Evolutionary conservation across 352 stramenopile species (phyloP), one percentile per base, ranked within the genome.

Genomic region (Elongisporangium senticosum): DNA sequence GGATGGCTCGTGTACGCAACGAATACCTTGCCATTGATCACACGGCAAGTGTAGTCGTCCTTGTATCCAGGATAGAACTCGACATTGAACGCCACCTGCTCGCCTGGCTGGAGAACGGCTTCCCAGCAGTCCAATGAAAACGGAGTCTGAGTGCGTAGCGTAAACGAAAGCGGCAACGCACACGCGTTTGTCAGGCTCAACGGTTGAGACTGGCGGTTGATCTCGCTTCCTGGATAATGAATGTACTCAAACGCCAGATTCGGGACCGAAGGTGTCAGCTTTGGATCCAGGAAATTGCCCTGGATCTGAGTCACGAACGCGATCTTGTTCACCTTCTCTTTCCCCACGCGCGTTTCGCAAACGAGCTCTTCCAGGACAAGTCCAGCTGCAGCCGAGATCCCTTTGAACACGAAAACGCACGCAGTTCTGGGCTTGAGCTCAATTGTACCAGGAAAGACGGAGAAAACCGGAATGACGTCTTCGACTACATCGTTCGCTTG

Each of bases 21-120:
- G 4, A 82, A 56, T 11, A 98, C 75, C 53, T 91, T 93, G 20
- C 82, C 72, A 48, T 97, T 89, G 24, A 96, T 80, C 2, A 88
- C 65, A 20, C 96, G 93, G 55, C 87, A 96, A 17, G 80, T 72
- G 55, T 95, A 80, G 64, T 98, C 95, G 47, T 95, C 82, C 57
- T 94, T 94, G 60, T 96, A 97, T 14, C 89, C 86, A 0, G 95
- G 92, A 63, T 98, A 95, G 67, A 98, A 98, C 50, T 96, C 77
- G 24, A 98, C 92, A 48, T 75, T 90, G 17, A 98, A 70, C 2
- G 79, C 75, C 7, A 90, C 64, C 13, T 69, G 81, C 43, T 97
- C 83, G 2, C 74, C 77, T 8, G 95, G 91, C 40, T 87, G 68
- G 7, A 98, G 67, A 4, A 76, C 75, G 19, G 93, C 79, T 50